Conservation (phyloP, 805 yeast species). For the Zygotorulaspora florentina region DNA sequence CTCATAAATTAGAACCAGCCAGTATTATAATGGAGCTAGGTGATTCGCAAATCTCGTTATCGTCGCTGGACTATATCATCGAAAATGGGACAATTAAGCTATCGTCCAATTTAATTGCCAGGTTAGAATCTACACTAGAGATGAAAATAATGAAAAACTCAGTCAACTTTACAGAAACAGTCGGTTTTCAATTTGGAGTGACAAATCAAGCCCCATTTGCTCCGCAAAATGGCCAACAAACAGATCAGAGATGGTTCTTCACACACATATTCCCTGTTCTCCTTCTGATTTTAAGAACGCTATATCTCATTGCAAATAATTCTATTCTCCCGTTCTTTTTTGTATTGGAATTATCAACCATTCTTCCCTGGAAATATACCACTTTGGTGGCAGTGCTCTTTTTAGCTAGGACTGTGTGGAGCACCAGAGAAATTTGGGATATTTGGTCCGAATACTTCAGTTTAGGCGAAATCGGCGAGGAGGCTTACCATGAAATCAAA, state of each 20-base stretch:
- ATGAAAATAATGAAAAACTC: slow-evolving; percentile 1
- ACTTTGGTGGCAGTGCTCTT: slow-evolving; percentile 13
- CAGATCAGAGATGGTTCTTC: slow-evolving; percentile 1
- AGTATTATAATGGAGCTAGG: slow-evolving; percentile 7
- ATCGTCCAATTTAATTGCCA: slow-evolving; percentile 14
- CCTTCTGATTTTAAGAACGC: slow-evolving; percentile 17
- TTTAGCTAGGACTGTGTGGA: slow-evolving; percentile 19
- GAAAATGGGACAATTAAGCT: slow-evolving; percentile 15
- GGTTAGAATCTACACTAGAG: slow-evolving; percentile 15
- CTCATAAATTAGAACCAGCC: slow-evolving; percentile 16
- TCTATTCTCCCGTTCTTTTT: slow-evolving; percentile 22
- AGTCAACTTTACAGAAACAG: not conserved
- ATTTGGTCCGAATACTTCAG: slow-evolving; percentile 27
- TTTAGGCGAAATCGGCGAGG: slow-evolving; percentile 11
- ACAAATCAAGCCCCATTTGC: not conserved
- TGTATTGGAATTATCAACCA: slow-evolving; percentile 18
- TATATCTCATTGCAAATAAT: slow-evolving; percentile 21
- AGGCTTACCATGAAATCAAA: slow-evolving; percentile 9
- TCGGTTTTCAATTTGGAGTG: not conserved
- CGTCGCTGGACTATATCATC: slow-evolving; percentile 16
- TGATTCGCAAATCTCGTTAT: slow-evolving; percentile 10
- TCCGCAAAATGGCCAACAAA: not conserved
- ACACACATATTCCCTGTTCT: slow-evolving; percentile 12
- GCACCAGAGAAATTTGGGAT: slow-evolving; percentile 25
- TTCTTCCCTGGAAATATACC: slow-evolving; percentile 19